phyloP scores from a whole-genome alignment of 176 grass and related monocot genomes.

The Musa beccarii region DNA sequence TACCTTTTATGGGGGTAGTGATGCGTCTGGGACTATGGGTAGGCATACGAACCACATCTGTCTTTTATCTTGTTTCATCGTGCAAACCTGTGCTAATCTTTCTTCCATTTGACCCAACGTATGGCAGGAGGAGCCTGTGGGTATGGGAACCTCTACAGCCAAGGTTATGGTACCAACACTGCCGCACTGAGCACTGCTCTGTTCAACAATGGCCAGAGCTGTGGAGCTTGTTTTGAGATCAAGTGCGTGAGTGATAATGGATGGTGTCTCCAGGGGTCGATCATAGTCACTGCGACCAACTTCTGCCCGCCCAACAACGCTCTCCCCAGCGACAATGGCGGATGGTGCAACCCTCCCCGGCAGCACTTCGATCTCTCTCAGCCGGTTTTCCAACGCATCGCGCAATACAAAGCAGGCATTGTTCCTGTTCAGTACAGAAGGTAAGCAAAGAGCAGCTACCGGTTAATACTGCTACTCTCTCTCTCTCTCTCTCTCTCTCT shows the following conservation, averaged over 20 bases:
- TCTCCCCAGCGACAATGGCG: conserved; percentile 39
- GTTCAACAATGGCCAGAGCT: conserved; percentile 55
- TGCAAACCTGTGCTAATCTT: background rate
- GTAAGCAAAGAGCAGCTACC: conserved; percentile 12
- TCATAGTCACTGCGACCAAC: conserved; percentile 76
- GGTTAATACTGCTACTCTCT: background rate
- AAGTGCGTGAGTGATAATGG: conserved; percentile 15
- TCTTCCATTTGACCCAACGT: background rate
- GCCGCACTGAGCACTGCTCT: conserved; percentile 59
- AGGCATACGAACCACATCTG: background rate
- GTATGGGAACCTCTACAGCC: conserved; percentile 64
- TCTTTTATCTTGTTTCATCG: background rate
- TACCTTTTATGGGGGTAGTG: conserved; percentile 36
- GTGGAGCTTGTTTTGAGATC: conserved; percentile 71
- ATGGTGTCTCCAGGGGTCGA: conserved; percentile 42
- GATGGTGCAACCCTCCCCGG: conserved; percentile 96
- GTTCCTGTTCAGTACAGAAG: conserved; percentile 47
- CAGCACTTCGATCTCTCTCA: conserved; percentile 77
- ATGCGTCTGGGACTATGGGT: conserved; percentile 46
- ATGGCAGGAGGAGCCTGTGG: conserved; percentile 63
- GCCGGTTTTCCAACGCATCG: conserved; percentile 63
- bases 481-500: too few relatives aligned
- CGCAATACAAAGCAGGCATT: conserved; percentile 44
- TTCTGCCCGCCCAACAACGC: conserved; percentile 64
- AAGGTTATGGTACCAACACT: conserved; percentile 69